Percentiles rank a stretch among this genome's conserved stretches.
Evolutionary conservation across 257 asterid species (phyloP).

Genomic region (Lithospermum erythrorhizon): DNA sequence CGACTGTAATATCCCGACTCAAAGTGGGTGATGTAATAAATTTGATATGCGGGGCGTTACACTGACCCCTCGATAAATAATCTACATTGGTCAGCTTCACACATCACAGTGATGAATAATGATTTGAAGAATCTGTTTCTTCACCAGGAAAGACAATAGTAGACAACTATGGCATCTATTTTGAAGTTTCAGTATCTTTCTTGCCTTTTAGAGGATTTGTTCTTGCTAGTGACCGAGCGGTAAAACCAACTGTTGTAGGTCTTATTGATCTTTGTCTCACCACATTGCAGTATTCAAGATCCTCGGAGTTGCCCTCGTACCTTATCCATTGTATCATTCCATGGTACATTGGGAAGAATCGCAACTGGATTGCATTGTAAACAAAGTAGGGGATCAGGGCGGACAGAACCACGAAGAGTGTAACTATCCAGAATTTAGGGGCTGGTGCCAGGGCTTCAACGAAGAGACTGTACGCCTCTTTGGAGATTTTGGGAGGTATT

Average conservation of each 20-base stretch:
- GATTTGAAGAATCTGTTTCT: background rate
- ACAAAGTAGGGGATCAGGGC: conserved; percentile 46
- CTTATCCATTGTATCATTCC: conserved; percentile 88
- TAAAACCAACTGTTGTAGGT: conserved; percentile 66
- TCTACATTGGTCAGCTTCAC: background rate
- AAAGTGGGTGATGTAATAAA: no score
- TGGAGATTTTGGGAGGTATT: conserved; percentile 31
- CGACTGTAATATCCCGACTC: no score
- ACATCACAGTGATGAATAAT: background rate
- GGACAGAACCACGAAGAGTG: conserved; percentile 32
- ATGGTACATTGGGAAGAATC: conserved; percentile 58
- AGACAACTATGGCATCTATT: conserved; percentile 1
- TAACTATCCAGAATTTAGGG: conserved; percentile 49
- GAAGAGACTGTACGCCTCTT: conserved; percentile 60
- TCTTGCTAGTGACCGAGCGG: conserved; percentile 84
- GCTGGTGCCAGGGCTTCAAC: conserved; percentile 64
- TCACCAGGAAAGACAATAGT: background rate
- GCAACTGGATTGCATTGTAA: conserved; percentile 31
- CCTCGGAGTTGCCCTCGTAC: conserved; percentile 55
- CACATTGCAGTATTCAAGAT: conserved; percentile 54
- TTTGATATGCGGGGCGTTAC: no score
- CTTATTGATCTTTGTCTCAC: conserved; percentile 71
- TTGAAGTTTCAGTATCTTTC: conserved; percentile 13
- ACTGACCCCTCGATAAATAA: background rate
- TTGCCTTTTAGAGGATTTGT: conserved; percentile 40